A percentile compares a stretch with the other conserved stretches of the same genome.
phyloP scores from a whole-genome alignment of 768 basidiomycete genomes.

The Xerocomus spinulosus region DNA sequence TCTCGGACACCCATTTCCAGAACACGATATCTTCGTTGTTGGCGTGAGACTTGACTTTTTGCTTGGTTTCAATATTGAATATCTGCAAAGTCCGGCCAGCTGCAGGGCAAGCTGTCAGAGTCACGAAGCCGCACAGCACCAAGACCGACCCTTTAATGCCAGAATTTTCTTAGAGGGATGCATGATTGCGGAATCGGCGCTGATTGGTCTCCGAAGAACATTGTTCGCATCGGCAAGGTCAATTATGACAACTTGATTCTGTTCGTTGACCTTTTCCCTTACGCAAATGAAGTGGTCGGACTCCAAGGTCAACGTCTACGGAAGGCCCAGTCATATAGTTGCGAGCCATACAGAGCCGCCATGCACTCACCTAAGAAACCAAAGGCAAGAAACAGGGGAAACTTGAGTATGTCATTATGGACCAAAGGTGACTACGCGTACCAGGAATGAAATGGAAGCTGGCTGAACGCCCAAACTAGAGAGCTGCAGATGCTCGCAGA shows the following conservation, averaged over 20 bases:
- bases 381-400: background rate
- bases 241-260: conserved; percentile 98
- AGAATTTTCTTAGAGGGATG: conserved; percentile 95
- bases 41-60: conserved; percentile 93
- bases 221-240: conserved; percentile 97
- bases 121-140: background rate
- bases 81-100: conserved; percentile 93
- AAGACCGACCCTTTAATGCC: conserved; percentile 72
- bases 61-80: conserved; percentile 97
- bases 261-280: conserved; percentile 90
- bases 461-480: conserved; percentile 96
- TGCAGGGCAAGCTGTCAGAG: conserved; percentile 30
- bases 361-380: conserved; percentile 19
- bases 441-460: conserved; percentile 95
- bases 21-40: conserved; percentile 94
- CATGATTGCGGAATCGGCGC: conserved; percentile 99
- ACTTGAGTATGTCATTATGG: conserved; percentile 15
- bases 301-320: conserved; percentile 87
- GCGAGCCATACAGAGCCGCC: background rate
- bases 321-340: conserved; percentile 2
- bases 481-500: conserved; percentile 90
- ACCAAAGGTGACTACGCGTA: conserved; percentile 39
- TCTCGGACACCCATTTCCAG: conserved; percentile 97
- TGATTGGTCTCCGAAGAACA: conserved; percentile 92
- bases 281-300: conserved; percentile 98